Conservation (phyloP, 2,329 filamentous ascomycete species). For the Colletotrichum agaves region DNA sequence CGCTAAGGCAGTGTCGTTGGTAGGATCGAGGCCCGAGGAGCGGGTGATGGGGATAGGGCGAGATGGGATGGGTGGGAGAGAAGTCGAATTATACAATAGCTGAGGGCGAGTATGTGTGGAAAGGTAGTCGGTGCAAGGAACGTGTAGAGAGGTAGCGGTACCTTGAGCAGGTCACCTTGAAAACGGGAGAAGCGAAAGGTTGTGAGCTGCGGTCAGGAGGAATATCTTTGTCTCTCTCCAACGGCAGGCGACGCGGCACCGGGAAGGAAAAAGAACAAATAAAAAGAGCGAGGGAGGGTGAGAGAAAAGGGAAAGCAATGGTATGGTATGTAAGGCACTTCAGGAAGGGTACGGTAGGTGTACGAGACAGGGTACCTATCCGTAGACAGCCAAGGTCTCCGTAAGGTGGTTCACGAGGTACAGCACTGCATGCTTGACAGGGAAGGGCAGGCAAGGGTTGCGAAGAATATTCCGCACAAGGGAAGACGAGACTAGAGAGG, state of each 20-base stretch:
- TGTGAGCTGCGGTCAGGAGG: conserved; percentile 1
- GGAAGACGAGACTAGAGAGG: not conserved
- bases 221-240: conserved; percentile 20
- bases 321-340: conserved; percentile 30
- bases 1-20: conserved; percentile 13
- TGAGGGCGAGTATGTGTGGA: conserved; percentile 6
- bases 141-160: conserved; percentile 15
- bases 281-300: conserved; percentile 9
- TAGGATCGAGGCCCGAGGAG: conserved; percentile 9
- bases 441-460: not conserved
- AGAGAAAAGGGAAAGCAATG: conserved; percentile 33
- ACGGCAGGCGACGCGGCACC: conserved; percentile 6
- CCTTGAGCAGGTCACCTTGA: not conserved
- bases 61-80: not conserved
- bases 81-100: conserved; percentile 29
- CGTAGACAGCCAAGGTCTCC: not conserved
- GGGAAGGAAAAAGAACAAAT: conserved; percentile 1
- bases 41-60: not conserved
- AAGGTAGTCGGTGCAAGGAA: conserved; percentile 29
- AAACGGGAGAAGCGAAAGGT: conserved; percentile 16
- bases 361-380: not conserved
- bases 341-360: conserved; percentile 4
- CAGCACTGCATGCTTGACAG: conserved; percentile 12
- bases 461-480: not conserved
- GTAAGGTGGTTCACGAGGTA: conserved; percentile 10